Conservation (phyloP, 257 asterid genomes). For the Solanum verrucosum region DNA sequence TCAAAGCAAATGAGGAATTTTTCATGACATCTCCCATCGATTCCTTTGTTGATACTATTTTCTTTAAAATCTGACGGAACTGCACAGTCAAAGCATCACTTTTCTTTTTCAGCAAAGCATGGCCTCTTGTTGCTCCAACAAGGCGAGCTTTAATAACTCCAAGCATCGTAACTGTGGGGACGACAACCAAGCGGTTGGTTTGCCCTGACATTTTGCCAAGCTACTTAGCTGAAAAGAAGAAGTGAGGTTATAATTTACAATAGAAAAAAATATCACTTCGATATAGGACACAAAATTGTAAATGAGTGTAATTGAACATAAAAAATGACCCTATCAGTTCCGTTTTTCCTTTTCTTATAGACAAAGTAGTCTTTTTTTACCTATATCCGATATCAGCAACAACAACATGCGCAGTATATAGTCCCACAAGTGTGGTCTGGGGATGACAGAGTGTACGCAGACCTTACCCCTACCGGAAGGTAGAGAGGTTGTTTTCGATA, state of each 20-base stretch:
- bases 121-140: conserved; percentile 45
- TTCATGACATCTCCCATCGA: conserved; percentile 42
- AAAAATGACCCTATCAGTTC: not conserved
- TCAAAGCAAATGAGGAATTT: conserved; percentile 26
- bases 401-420: not conserved
- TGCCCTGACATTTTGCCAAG: conserved; percentile 33
- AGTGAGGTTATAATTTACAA: not conserved
- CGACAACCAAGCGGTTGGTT: conserved; percentile 33
- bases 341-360: not conserved
- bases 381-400: not conserved
- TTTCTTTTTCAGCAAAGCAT: conserved; percentile 43
- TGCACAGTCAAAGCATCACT: conserved; percentile 45
- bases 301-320: not conserved
- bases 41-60: conserved; percentile 34
- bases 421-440: not conserved
- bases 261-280: not conserved
- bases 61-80: conserved; percentile 37
- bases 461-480: not conserved
- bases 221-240: not conserved
- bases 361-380: not conserved
- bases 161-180: conserved; percentile 44
- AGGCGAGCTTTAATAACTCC: conserved; percentile 42
- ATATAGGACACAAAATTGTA: not conserved
- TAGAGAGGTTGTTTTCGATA: not conserved
- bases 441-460: not conserved